These are phyloP conservation scores for Nephelium lappaceum DNA, from an alignment of 345 rosid genomes.

Conservation along the genomic window DNA sequence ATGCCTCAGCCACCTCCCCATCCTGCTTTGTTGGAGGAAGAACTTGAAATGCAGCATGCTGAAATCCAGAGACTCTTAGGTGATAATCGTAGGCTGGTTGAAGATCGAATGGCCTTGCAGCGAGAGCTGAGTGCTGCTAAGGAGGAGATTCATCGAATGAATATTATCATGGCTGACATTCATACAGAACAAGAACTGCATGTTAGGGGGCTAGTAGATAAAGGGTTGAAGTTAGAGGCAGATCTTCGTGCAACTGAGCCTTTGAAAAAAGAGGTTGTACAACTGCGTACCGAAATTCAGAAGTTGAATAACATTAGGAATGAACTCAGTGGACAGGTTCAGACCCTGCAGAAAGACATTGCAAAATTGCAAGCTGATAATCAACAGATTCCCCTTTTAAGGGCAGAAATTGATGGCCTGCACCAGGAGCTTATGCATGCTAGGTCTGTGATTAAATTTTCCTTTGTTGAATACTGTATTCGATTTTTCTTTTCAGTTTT, in stretches of 20 bases:
- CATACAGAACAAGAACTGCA: conserved; percentile 72
- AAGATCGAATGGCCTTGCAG: conserved; percentile 73
- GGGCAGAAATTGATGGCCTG: conserved; percentile 68
- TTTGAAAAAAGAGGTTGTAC: conserved; percentile 69
- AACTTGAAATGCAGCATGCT: conserved; percentile 77
- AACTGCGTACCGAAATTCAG: conserved; percentile 72
- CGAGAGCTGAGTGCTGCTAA: conserved; percentile 77
- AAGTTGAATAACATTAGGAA: conserved; percentile 66
- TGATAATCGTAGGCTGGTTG: conserved; percentile 75
- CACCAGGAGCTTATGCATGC: conserved; percentile 91
- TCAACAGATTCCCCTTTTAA: conserved; percentile 67
- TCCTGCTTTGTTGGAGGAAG: conserved; percentile 80
- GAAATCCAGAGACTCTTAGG: conserved; percentile 75
- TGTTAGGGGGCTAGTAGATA: conserved; percentile 74
- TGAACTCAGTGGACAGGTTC: conserved; percentile 72
- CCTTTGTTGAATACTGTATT: background rate
- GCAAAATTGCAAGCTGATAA: conserved; percentile 70
- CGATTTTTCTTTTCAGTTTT: background rate
- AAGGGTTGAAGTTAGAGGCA: conserved; percentile 79
- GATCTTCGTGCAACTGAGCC: conserved; percentile 86
- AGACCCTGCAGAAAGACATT: conserved; percentile 69
- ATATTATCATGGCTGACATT: conserved; percentile 59
- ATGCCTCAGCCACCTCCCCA: conserved; percentile 67
- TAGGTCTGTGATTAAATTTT: conserved; percentile 51
- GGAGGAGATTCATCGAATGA: conserved; percentile 88